Evolutionary conservation across 75 land plant genomes (phyloP).

Genomic region (Azolla pinnata): DNA sequence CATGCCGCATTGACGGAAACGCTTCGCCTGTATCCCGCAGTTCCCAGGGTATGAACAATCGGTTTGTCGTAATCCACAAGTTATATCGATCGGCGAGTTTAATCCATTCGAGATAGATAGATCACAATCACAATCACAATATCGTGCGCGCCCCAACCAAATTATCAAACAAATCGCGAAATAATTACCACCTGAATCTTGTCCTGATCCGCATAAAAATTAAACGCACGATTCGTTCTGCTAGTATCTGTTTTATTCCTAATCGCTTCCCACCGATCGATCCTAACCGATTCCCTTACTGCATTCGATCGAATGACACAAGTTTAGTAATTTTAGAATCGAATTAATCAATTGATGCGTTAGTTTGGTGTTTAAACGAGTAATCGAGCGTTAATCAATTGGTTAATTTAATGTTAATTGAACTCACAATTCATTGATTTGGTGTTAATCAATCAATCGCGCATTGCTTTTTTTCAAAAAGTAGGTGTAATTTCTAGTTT

Average conservation of each 20-base stretch:
- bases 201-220: background rate
- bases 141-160: no score
- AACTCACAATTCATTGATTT: background rate
- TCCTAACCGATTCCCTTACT: background rate
- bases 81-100: background rate
- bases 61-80: background rate
- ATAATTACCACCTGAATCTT: no score
- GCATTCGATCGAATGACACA: no score
- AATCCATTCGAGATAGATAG: background rate
- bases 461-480: no score
- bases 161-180: no score
- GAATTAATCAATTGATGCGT: no score
- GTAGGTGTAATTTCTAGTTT: no score
- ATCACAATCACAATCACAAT: no score
- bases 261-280: background rate
- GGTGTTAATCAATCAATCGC: no score
- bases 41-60: constrained; percentile 44
- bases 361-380: background rate
- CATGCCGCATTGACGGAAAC: constrained; percentile 78
- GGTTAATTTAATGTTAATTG: background rate
- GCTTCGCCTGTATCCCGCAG: constrained; percentile 67
- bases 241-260: background rate
- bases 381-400: background rate
- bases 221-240: background rate
- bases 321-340: no score